Percentiles rank a stretch among this genome's conserved stretches.
phyloP scores from a whole-genome alignment of 768 basidiomycete species.

The Clitopilus hobsonii region DNA sequence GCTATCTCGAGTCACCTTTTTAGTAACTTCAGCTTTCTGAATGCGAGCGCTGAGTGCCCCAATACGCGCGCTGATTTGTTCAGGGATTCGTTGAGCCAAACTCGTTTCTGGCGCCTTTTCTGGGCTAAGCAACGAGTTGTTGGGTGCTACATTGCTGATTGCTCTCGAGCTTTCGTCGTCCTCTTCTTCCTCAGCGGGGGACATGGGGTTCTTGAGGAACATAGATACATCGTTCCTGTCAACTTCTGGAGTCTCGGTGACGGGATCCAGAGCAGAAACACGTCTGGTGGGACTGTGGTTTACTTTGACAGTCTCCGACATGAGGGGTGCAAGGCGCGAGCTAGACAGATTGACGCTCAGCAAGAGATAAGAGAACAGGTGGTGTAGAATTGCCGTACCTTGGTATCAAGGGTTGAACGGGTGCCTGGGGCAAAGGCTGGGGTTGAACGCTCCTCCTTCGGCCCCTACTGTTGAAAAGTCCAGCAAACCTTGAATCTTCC shows the following conservation, averaged over 20 bases:
- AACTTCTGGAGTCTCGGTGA: slow-evolving; percentile 47
- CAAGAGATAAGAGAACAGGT: background rate
- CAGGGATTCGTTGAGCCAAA: slow-evolving; percentile 29
- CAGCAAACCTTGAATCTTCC: slow-evolving; percentile 52
- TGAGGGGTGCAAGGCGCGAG: slow-evolving; percentile 1
- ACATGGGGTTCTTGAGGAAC: slow-evolving; percentile 43
- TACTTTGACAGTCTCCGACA: background rate
- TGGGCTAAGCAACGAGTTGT: slow-evolving; percentile 22
- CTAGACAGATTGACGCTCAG: slow-evolving; percentile 1
- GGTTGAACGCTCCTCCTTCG: slow-evolving; percentile 41
- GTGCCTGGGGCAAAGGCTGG: slow-evolving; percentile 12
- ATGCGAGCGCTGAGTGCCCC: background rate
- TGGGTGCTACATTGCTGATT: background rate
- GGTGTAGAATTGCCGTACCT: background rate
- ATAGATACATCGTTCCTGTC: slow-evolving; percentile 48
- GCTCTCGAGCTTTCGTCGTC: slow-evolving; percentile 15
- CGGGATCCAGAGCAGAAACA: slow-evolving; percentile 29
- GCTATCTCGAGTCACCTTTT: slow-evolving; percentile 28
- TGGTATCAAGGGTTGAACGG: background rate
- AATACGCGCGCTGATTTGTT: slow-evolving; percentile 25
- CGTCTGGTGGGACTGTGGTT: slow-evolving; percentile 16
- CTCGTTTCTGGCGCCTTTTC: slow-evolving; percentile 29
- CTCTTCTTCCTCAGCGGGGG: slow-evolving; percentile 20
- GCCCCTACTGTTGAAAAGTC: slow-evolving; percentile 38
- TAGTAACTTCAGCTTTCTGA: slow-evolving; percentile 19